These are phyloP conservation scores for Hyaloscypha hepaticicola DNA, from an alignment of 495 filamentous ascomycete species.

Conservation along the genomic window DNA sequence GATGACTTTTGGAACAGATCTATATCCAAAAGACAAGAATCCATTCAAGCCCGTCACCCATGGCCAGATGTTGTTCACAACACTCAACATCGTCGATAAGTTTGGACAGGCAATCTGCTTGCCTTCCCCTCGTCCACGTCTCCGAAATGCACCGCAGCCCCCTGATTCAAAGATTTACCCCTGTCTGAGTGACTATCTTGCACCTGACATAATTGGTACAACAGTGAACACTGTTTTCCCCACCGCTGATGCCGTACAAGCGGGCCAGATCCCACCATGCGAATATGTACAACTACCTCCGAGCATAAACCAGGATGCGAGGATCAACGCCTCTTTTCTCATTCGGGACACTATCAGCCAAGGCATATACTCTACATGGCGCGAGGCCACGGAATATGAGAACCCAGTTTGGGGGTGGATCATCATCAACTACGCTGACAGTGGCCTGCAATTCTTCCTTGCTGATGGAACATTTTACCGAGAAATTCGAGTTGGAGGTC, in stretches of 20 bases:
- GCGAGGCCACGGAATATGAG: slow-evolving; percentile 40
- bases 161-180: slow-evolving; percentile 37
- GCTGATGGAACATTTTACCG: slow-evolving; percentile 51
- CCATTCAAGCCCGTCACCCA: slow-evolving; percentile 49
- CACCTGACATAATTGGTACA: neutral
- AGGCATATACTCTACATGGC: slow-evolving; percentile 22
- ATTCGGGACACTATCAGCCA: neutral
- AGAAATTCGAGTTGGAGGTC: slow-evolving; percentile 44
- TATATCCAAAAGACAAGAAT: neutral
- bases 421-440: slow-evolving; percentile 49
- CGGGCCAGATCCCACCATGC: slow-evolving; percentile 19
- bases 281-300: slow-evolving; percentile 47
- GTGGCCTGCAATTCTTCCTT: slow-evolving; percentile 49
- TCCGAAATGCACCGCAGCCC: slow-evolving; percentile 4
- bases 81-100: slow-evolving; percentile 54
- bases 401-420: slow-evolving; percentile 55
- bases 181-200: slow-evolving; percentile 22
- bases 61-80: slow-evolving; percentile 45
- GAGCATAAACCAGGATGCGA: slow-evolving; percentile 47
- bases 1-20: neutral
- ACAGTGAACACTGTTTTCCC: no score
- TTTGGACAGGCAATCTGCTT: slow-evolving; percentile 46
- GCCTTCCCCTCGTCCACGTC: slow-evolving; percentile 19
- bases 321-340: slow-evolving; percentile 44
- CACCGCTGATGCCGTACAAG: slow-evolving; percentile 2